Base-by-base conservation (phyloP, 2,329 filamentous ascomycete genomes). In the Phyllosticta capitalensis region DNA sequence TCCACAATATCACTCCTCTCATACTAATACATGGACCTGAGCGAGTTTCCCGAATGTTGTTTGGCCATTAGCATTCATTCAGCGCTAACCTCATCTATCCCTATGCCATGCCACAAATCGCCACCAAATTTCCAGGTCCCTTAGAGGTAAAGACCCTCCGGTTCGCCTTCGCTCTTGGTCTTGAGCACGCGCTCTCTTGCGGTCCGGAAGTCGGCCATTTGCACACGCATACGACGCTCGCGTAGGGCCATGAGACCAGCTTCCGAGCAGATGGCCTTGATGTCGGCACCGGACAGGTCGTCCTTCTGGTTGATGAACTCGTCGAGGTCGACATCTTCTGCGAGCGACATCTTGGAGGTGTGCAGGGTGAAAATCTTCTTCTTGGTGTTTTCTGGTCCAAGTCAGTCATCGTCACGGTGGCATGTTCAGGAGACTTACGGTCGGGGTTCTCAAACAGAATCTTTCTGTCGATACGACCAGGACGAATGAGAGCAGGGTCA, bases 221-320 rank as follows among this genome's bases (percentile, higher is more conserved):
- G 92, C 61, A 99, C 94, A 59, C 92, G 86, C 94, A 99, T 99
- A 71, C 94, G 86, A 64, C 94, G 84, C 79, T 99, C 94, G 67
- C 94, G 85, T 64, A 99, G 80, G 20, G 94, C 94, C 83, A 97
- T 85, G 71, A 99, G 79, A 75, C 94, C 94, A 51, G 94, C 92
- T 74, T 99, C 94, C 28, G 92, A 96, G 78, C 94, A 99, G 69
- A 99, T 99, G 54, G 94, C 94, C 77, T 97, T 95, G 81, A 99
- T 97, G 76, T 99, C 94, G 38, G 94, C 94, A 75, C 94, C 94
- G 4, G 89, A 95, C 7, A 99, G 81, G 68, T 99, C 95, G 68
- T 99, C 94, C 82, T 99, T 99, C 74, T 97, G 92, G 64, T 86
- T 92, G 72, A 99, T 96, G 71, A 99, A 97, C 76, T 99, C 94